These are phyloP conservation scores for Vigna radiata DNA, from an alignment of 306 rosid genomes.

Conservation along the genomic window DNA sequence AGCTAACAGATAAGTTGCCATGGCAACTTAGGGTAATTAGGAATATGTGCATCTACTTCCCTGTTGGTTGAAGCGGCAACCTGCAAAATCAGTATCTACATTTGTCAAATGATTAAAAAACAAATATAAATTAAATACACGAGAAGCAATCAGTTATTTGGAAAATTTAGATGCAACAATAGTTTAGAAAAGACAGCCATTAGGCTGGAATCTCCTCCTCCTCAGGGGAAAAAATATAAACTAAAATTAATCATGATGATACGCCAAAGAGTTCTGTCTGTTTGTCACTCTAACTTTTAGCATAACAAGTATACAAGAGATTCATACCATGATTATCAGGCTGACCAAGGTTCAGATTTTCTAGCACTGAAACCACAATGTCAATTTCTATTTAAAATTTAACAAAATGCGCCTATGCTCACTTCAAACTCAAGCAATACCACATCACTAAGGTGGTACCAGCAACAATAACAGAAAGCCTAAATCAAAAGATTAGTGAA, in stretches of 20 bases:
- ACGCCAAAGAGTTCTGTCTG: background rate
- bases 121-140: conserved; percentile 24
- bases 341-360: background rate
- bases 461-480: background rate
- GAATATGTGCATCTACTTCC: conserved; percentile 76
- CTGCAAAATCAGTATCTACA: conserved; percentile 46
- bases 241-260: background rate
- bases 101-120: conserved; percentile 12
- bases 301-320: background rate
- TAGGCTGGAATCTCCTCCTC: background rate
- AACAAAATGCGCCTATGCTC: background rate
- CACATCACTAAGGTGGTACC: background rate
- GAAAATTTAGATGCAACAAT: conserved; percentile 6
- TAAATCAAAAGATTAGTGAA: background rate
- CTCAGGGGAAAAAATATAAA: background rate
- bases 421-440: conserved; percentile 20
- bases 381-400: background rate
- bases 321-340: background rate
- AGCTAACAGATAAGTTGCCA: conserved; percentile 70
- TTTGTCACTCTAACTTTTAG: conserved; percentile 1
- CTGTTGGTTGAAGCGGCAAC: conserved; percentile 78
- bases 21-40: conserved; percentile 72
- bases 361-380: conserved; percentile 16
- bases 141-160: conserved; percentile 2
- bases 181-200: conserved; percentile 6